A percentile compares a stretch with the other conserved stretches of the same genome.
Evolutionary conservation across 495 filamentous ascomycete genomes (phyloP).

Genomic region (Rostrohypoxylon terebratum): DNA sequence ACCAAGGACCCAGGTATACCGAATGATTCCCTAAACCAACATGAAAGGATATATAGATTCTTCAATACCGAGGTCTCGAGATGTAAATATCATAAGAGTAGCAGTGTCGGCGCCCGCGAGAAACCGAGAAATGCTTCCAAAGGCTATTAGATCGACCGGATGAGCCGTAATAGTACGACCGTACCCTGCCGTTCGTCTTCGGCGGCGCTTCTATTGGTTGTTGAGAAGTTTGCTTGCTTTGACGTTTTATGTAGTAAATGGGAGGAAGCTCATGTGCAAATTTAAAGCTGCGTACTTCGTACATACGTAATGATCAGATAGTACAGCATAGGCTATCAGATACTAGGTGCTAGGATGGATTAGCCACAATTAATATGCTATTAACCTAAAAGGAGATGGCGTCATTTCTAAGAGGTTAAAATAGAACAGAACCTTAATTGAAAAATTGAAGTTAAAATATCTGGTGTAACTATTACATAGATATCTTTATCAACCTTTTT

Average conservation of each 20-base stretch:
- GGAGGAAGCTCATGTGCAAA: not conserved
- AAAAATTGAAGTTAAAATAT: not conserved
- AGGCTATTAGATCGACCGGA: not conserved
- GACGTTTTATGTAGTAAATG: not conserved
- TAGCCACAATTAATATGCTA: not conserved
- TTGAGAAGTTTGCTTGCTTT: not conserved
- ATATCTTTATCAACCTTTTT: not conserved
- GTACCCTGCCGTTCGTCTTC: not conserved
- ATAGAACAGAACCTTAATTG: conserved; percentile 7
- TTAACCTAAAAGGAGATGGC: not conserved
- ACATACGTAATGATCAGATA: not conserved
- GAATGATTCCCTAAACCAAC: not conserved
- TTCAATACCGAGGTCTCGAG: not conserved
- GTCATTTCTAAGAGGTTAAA: not conserved
- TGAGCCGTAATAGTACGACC: not conserved
- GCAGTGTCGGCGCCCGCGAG: not conserved
- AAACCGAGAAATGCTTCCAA: not conserved
- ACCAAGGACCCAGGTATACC: not conserved
- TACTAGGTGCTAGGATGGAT: too few relatives aligned
- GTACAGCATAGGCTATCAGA: too few relatives aligned
- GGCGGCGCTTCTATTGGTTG: conserved; percentile 4
- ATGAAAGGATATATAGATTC: not conserved
- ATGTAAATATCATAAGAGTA: conserved; percentile 1
- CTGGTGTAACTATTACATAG: not conserved
- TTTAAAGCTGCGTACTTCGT: conserved; percentile 7